Percentiles rank a stretch among this genome's conserved stretches.
These are phyloP conservation scores for Penicillium ucsense DNA, from an alignment of 495 filamentous ascomycete species.

Conservation along the genomic window DNA sequence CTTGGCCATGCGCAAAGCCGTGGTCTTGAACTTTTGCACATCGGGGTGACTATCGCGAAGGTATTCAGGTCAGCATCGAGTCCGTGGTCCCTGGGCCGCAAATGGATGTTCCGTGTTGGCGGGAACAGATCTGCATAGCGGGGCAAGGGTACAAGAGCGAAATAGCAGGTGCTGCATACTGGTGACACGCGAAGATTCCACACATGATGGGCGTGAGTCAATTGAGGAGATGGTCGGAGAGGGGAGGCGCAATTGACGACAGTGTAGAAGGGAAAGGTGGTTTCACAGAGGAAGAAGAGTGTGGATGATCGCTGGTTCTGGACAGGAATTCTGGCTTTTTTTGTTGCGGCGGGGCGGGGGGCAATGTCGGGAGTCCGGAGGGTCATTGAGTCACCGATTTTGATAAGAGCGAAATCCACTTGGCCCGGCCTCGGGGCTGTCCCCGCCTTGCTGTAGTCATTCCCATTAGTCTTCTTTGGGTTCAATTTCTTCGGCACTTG, in stretches of 20 bases:
- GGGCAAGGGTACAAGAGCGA: constrained; percentile 2
- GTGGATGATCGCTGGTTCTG: not conserved
- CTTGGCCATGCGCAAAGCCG: constrained; percentile 90
- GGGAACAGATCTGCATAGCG: constrained; percentile 5
- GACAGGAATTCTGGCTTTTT: constrained; percentile 11
- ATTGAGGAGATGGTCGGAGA: constrained; percentile 3
- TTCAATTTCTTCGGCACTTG: too few relatives aligned
- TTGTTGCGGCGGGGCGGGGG: constrained; percentile 31
- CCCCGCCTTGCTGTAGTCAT: too few relatives aligned
- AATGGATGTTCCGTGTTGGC: not conserved
- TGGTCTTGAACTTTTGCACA: constrained; percentile 94
- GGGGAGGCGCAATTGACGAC: constrained; percentile 13
- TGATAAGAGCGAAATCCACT: too few relatives aligned
- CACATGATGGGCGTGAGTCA: constrained; percentile 37
- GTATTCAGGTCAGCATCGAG: constrained; percentile 15
- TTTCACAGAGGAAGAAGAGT: too few relatives aligned
- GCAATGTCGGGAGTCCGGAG: constrained; percentile 28
- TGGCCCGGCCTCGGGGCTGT: too few relatives aligned
- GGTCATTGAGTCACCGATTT: constrained; percentile 36
- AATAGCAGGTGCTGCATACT: constrained; percentile 44
- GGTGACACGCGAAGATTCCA: constrained; percentile 94
- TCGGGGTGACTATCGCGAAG: constrained; percentile 65
- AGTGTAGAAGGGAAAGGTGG: too few relatives aligned
- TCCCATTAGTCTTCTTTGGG: too few relatives aligned
- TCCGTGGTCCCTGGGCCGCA: constrained; percentile 1